These are phyloP conservation scores for Astrephomene gubernaculifera DNA, from an alignment of 139 green algal species.

Conservation along the genomic window DNA sequence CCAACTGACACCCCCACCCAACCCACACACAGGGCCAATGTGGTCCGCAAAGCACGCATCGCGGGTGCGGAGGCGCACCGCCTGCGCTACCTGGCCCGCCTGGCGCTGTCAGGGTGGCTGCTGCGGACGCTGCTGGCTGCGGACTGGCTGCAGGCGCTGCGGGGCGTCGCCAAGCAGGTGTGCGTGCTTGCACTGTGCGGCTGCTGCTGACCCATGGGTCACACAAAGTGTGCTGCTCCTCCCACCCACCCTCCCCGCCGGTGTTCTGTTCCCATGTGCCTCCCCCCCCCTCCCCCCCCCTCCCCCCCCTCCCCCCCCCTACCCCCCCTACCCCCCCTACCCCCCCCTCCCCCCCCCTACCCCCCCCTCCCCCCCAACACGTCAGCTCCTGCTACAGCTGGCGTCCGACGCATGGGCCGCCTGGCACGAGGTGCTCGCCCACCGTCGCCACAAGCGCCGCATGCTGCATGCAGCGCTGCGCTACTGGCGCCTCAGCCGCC, in stretches of 20 bases:
- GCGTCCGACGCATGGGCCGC: constrained; percentile 8
- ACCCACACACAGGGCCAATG: constrained; percentile 33
- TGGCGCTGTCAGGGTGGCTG: constrained; percentile 34
- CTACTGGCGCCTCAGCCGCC: constrained; percentile 39
- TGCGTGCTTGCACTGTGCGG: too few species aligned
- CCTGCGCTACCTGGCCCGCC: constrained; percentile 3
- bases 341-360: too few species aligned
- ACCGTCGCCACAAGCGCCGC: neutral
- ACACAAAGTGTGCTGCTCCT: too few species aligned
- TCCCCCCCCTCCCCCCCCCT: too few species aligned
- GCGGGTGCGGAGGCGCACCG: constrained; percentile 4
- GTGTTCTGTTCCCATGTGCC: too few species aligned
- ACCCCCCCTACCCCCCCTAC: too few species aligned
- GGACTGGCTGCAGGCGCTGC: constrained; percentile 2
- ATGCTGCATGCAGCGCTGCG: constrained; percentile 8
- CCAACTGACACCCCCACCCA: too few species aligned
- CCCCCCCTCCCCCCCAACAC: too few species aligned
- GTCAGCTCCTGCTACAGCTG: neutral
- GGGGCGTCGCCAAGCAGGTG: constrained; percentile 1
- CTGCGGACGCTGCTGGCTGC: constrained; percentile 12
- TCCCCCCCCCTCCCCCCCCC: too few species aligned
- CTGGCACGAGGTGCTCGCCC: neutral
- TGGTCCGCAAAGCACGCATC: constrained; percentile 45
- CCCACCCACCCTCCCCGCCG: too few species aligned
- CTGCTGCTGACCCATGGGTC: too few species aligned